Base-by-base conservation (phyloP, 1,139 yeast genomes). In the Arxiozyma heterogenica region DNA sequence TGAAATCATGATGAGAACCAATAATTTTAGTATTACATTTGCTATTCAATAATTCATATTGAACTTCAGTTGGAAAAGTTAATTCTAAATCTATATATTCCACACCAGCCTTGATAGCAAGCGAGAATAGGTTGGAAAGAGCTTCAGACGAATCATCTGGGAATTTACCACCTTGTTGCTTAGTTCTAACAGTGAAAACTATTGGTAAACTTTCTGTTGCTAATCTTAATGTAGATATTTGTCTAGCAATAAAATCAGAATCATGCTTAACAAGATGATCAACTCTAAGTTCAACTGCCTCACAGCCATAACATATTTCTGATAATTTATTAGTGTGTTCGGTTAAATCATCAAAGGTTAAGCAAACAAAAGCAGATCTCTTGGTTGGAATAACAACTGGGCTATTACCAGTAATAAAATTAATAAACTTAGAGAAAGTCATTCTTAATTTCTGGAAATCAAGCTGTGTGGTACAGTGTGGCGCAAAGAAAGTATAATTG, bases 231-330 rank as follows among this genome's bases (percentile, higher is more conserved):
- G 76, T 66, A 1, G 90, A 87, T 54, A 89, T 73, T 68, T 90
- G 96, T 59, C 82, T 83, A 53, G 87, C 83, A 51, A 91, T 88
- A 65, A 76, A 85, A 6, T 73, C 72, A 23, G 71, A 67, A 44
- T 76, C 76, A 55, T 75, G 73, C 22, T 79, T 75, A 54, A 78
- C 73, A 57, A 90, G 76, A 54, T 82, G 75, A 67, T 87, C 97
- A 41, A 88, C 87, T 58, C 95, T 78, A 54, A 93, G 74, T 66
- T 91, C 96, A 50, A 91, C 83, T 6, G 95, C 97, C 59, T 81
- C 79, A 57, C 84, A 79, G 1, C 97, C 97, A 55, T 77, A 72
- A 27, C 81, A 72, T 41, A 86, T 74, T n/a, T 76, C 76, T 42
- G 75, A 77, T 50, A 89, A 71, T 18, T 75, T 68, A 1, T 73